Evolutionary conservation across 495 filamentous ascomycete genomes (phyloP), one percentile per base, ranked within the genome.

Genomic region (Neurospora sp.): DNA sequence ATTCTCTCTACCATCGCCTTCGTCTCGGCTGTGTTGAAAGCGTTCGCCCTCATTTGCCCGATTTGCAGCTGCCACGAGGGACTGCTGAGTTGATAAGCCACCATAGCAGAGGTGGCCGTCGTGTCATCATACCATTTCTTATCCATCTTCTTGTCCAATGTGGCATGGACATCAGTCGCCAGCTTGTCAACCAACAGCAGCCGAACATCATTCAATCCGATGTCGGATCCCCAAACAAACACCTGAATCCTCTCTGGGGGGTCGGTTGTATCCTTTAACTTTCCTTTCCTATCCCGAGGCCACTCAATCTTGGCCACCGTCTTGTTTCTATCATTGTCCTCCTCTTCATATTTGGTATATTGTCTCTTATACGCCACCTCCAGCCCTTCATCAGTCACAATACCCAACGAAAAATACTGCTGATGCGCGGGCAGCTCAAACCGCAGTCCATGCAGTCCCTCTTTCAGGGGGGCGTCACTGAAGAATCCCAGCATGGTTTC

Each of bases 401-500:
- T 40, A n/a, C 48, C 73, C 16, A 76, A 14, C 3, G 59, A 41
- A 48, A 83, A 83, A 38, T 70, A 71, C 40, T 82, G 80, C 40
- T 83, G 82, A 72, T 83, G 82, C 0, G 77, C 71, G 2, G 81
- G 80, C 69, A 79, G 0, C 22, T 35, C 53, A 8, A 61, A 61
- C 7, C 53, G 12, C 22, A 61, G 12, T 8, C 27, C 12, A 35
- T 35, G 27, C 53, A 61, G 22, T 16, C 27, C 53, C 0, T 31
- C 22, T 61, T 61, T 16, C 12, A 61, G 6, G 2, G 53, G 53
- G 2, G 22, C 53, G 1, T 16, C 53, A 1, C 53, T 61, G 12
- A 61, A 61, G 14, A 76, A 17, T 35, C 73, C 74, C 17, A 83
- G 20, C 74, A 82, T 76, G 7, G 77, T 74, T 41, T 74, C 78